phyloP scores from a whole-genome alignment of 176 grass and related monocot genomes.

The Metroxylon sagu region DNA sequence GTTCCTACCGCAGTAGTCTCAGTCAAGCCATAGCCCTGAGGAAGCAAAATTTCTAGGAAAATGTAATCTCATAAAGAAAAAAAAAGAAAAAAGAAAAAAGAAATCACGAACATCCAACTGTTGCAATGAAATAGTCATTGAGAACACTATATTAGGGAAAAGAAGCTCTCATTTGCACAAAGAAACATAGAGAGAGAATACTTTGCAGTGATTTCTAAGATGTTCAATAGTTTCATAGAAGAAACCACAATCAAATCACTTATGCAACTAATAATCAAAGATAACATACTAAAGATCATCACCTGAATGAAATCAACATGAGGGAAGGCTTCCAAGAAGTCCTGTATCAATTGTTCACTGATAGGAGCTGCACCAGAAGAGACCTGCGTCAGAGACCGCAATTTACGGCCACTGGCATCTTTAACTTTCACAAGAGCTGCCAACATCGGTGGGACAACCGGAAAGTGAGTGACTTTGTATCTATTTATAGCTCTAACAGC shows the following conservation, averaged over 20 bases:
- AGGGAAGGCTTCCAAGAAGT: constrained; percentile 56
- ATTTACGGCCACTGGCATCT: constrained; percentile 2
- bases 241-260: too few species aligned
- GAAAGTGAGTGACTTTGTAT: constrained; percentile 63
- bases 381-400: constrained; percentile 50
- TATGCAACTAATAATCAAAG: too few species aligned
- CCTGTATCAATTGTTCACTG: constrained; percentile 20
- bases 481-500: constrained; percentile 33
- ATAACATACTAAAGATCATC: neutral
- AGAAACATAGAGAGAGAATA: too few species aligned
- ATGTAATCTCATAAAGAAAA: neutral
- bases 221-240: too few species aligned
- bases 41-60: neutral
- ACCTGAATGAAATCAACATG: constrained; percentile 85
- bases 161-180: too few species aligned
- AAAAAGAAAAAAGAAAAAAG: too few species aligned
- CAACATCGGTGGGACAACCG: constrained; percentile 56
- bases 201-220: too few species aligned
- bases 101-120: too few species aligned
- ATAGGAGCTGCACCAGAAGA: constrained; percentile 59
- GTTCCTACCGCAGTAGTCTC: constrained; percentile 83
- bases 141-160: too few species aligned
- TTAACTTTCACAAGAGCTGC: constrained; percentile 29
- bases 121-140: too few species aligned
- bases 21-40: constrained; percentile 91